Evolutionary conservation across 441 rosid species (phyloP), one percentile per base, ranked within the genome.

Genomic region (Viola pubescens): DNA sequence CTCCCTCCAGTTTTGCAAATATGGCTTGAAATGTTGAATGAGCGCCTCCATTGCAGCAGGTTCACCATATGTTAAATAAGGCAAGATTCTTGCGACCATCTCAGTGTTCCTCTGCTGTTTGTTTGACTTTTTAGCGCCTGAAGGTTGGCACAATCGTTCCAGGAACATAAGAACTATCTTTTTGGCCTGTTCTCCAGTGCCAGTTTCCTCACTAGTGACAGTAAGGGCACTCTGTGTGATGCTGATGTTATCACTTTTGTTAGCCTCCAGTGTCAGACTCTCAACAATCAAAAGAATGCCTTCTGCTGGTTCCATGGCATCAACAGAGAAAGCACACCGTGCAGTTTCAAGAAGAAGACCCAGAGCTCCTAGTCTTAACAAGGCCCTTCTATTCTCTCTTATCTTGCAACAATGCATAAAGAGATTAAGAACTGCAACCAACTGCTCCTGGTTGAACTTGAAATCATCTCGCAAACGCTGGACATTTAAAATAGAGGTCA

Each of bases 271-370:
- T 3, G 98, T 90, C 78, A 95, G 78, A 75, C 91, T 89, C 81
- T 95, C 99, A 9, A 95, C 98, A 70, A 95, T 90, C 75, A 95
- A 81, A 75, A 95, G 98, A 78, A 92, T 95, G 70, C 97, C 98
- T 75, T 92, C 99, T 54, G 99, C 99, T 68, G 96, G 94, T 70
- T 95, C 98, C 95, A 95, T 92, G 66, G 99, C 98, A 82, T 95
- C 99, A 69, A 95, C 94, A 53, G 97, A 80, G 73, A 92, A 95
- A 44, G 99, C 99, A 51, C 89, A 79, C 81, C 99, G 84, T 59
- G 97, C 98, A 50, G 98, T 87, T 83, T 95, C 99, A 73, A 95
- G 99, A 74, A 95, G 97, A 61, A 95, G 79, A 71, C 92, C 95
- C 72, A 92, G 75, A 65, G 98, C 98, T 69, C 96, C 98, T 47